Base-by-base conservation (phyloP, 2,329 filamentous ascomycete genomes). In the Capronia americana region DNA sequence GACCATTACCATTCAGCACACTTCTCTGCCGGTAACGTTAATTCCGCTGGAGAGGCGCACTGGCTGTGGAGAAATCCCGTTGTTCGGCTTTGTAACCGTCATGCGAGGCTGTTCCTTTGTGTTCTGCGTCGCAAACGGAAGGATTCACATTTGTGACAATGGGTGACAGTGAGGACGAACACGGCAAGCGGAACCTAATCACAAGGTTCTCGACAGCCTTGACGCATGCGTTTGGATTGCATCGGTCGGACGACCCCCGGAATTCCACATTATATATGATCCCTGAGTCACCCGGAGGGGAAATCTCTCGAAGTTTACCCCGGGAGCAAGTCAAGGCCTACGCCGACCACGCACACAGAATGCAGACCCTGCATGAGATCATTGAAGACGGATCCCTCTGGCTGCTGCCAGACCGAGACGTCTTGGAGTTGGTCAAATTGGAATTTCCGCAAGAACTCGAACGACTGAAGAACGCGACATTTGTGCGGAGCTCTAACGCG, bases 391-490 rank as follows among this genome's bases (percentile, higher is more conserved):
- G 54, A 20, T 56, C 64, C 4, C 69, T 71, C 51, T 71, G 69
- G 63, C 46, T 34, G 6, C 51, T 70, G 12, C 63, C 56, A 7
- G 71, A 74, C 11, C 26, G 68, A 7, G 56, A 73, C 14, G 53
- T 76, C 20, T 68, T 77, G 17, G 53, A 44, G 24, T 59, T 77
- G 17, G 59, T 77, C 8, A 66, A 64, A n/a, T 38, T 50, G 17
- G 71, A 70, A 14, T 77, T 75, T 26, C n/a, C 65, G 17, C 44
- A 61, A 12, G 76, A 78, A 62, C 68, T 78, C 6, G 44, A 70
- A 11, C 73, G 74, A 14, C 71, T 78, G 12, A 73, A 73, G 44
- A 65, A 67, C 6, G 76, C 75, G 8, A 75, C 66, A 4, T 70
- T 67, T 50, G 32, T 70, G 3, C 59, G 63, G 8, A 61, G 63